Percentiles rank a stretch among this genome's conserved stretches.
phyloP scores from a whole-genome alignment of 306 rosid genomes.

The Malus sylvestris region DNA sequence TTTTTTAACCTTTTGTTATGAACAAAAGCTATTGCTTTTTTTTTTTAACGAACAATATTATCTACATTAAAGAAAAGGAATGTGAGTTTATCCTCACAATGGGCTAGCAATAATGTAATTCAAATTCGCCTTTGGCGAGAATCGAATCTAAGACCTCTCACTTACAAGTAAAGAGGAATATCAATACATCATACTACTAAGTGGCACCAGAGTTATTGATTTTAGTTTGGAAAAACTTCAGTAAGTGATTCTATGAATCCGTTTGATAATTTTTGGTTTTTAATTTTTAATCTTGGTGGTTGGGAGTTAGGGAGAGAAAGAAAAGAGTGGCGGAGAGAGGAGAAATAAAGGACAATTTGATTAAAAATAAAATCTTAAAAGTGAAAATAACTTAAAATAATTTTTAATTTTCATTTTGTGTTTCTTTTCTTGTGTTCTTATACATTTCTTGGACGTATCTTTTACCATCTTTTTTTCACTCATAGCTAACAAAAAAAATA shows the following conservation, averaged over 20 bases:
- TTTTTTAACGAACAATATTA: too few species aligned
- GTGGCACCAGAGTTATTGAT: neutral
- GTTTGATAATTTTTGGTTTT: neutral
- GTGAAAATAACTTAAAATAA: neutral
- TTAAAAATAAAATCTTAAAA: neutral
- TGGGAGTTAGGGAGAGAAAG: neutral
- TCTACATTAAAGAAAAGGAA: fast-evolving
- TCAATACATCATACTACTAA: too few species aligned
- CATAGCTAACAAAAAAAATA: neutral
- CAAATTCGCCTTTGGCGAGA: neutral
- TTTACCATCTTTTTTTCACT: neutral
- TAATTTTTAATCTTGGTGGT: too few species aligned
- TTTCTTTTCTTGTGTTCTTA: too few species aligned
- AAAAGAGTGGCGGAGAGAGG: neutral
- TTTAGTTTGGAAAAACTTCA: neutral
- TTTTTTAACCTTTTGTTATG: too few species aligned
- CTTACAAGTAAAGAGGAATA: neutral
- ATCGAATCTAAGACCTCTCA: too few species aligned
- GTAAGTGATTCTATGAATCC: neutral
- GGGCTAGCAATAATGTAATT: too few species aligned
- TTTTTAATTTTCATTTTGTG: too few species aligned
- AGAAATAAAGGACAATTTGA: neutral
- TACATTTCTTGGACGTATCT: too few species aligned
- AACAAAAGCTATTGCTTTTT: too few species aligned
- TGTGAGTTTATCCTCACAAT: too few species aligned